Conservation (phyloP, 129 eudicot genomes). For the Centaurea solstitialis region DNA sequence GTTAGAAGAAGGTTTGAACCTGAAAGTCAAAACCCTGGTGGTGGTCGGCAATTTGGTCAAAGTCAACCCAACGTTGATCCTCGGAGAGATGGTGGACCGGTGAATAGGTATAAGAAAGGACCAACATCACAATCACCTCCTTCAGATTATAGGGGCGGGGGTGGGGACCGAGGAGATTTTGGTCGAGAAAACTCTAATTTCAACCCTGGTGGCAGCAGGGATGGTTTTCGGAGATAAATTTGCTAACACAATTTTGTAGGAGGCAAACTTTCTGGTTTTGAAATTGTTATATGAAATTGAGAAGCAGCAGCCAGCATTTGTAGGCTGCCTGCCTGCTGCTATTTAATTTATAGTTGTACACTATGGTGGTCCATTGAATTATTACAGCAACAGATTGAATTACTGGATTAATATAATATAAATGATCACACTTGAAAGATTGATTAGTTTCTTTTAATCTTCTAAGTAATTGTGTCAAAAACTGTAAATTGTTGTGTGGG, state of each 20-base stretch:
- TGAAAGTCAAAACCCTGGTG: slow-evolving; percentile 20
- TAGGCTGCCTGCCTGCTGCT: background rate
- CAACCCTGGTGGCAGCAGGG: slow-evolving; percentile 25
- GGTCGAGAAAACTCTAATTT: slow-evolving; percentile 30
- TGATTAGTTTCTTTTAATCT: background rate
- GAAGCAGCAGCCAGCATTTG: slow-evolving; percentile 20
- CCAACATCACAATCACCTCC: slow-evolving; percentile 16
- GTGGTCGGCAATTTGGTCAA: slow-evolving; percentile 19
- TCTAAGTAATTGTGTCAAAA: background rate
- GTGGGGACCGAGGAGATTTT: slow-evolving; percentile 20
- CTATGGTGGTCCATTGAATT: slow-evolving; percentile 11
- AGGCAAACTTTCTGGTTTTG: background rate
- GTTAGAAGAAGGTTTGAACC: slow-evolving; percentile 26
- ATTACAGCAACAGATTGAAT: background rate
- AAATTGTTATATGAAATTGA: slow-evolving; percentile 8
- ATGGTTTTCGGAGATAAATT: slow-evolving; percentile 31
- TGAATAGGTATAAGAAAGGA: slow-evolving; percentile 59
- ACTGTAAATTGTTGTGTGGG: background rate
- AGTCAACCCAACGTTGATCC: slow-evolving; percentile 1
- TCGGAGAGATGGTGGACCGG: slow-evolving; percentile 19
- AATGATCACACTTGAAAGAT: background rate
- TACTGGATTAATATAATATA: background rate
- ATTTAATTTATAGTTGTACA: slow-evolving; percentile 18
- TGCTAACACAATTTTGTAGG: slow-evolving; percentile 21
- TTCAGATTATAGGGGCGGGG: slow-evolving; percentile 17